Percentiles rank a stretch among this genome's conserved stretches.
Evolutionary conservation across 1,284 basidiomycete species (phyloP).

Genomic region (Retiboletus flavoniger): DNA sequence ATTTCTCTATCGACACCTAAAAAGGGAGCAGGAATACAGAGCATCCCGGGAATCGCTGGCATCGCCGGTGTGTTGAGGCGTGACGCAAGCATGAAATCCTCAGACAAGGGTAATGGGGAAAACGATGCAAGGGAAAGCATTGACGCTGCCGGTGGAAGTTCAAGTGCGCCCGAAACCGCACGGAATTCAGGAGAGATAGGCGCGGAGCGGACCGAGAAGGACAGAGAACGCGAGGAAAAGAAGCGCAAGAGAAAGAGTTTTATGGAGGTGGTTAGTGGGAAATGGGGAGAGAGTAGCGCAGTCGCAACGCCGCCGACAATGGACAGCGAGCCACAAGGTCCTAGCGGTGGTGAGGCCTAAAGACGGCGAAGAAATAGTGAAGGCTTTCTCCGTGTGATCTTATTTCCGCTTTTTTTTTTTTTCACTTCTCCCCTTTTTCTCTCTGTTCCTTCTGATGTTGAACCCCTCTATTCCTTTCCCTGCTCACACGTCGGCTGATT

Average conservation of each 20-base stretch:
- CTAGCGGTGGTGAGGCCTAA: conserved; percentile 20
- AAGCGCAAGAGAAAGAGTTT: conserved; percentile 48
- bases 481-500: conserved; percentile 12
- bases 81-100: conserved; percentile 38
- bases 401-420: conserved; percentile 8
- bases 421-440: background rate
- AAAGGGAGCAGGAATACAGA: conserved; percentile 49
- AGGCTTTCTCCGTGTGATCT: conserved; percentile 5
- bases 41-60: conserved; percentile 44
- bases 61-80: conserved; percentile 33
- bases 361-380: background rate
- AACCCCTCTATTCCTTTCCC: conserved; percentile 2
- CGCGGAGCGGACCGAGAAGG: conserved; percentile 49
- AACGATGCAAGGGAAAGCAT: conserved; percentile 23
- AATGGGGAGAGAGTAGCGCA: conserved; percentile 18
- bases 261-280: conserved; percentile 33
- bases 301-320: conserved; percentile 12
- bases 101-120: conserved; percentile 26
- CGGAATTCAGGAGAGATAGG: conserved; percentile 46
- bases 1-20: conserved; percentile 66
- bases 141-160: conserved; percentile 32
- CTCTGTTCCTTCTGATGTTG: conserved; percentile 2
- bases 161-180: conserved; percentile 34
- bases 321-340: conserved; percentile 19
- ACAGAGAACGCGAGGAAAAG: conserved; percentile 50